phyloP scores from a whole-genome alignment of 805 yeast species.

The Pichia eremophila region DNA sequence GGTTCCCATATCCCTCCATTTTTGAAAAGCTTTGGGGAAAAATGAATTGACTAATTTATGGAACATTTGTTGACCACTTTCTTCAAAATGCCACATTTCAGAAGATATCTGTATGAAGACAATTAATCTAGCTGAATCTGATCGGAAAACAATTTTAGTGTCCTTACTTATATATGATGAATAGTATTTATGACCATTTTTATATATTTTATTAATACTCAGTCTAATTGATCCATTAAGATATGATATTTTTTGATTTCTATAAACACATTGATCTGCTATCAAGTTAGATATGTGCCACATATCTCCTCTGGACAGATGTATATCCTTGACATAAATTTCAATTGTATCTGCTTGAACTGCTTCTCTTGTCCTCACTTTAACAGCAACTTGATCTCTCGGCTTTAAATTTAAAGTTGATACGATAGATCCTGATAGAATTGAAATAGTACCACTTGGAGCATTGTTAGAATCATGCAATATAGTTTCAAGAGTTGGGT shows the following conservation, averaged over 20 bases:
- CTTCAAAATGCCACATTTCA: constrained; percentile 98
- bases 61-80: constrained; percentile 88
- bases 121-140: constrained; percentile 80
- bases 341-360: constrained; percentile 81
- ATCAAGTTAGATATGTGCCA: constrained; percentile 68
- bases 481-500: background rate
- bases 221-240: constrained; percentile 53
- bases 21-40: constrained; percentile 78
- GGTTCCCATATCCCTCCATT: constrained; percentile 80
- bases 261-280: constrained; percentile 55
- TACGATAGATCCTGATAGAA: constrained; percentile 53
- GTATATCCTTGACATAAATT: constrained; percentile 67
- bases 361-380: constrained; percentile 32
- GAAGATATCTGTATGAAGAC: constrained; percentile 81
- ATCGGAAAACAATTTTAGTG: constrained; percentile 78
- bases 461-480: background rate
- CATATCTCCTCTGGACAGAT: constrained; percentile 84
- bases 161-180: constrained; percentile 68
- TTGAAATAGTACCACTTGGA: constrained; percentile 36
- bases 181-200: constrained; percentile 57
- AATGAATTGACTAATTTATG: constrained; percentile 87
- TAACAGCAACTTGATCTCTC: constrained; percentile 55
- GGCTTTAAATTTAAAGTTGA: constrained; percentile 54
- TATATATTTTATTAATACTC: constrained; percentile 51
- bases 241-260: constrained; percentile 55